These are phyloP conservation scores for Nissolia schottii DNA, from an alignment of 306 rosid genomes.

Conservation along the genomic window DNA sequence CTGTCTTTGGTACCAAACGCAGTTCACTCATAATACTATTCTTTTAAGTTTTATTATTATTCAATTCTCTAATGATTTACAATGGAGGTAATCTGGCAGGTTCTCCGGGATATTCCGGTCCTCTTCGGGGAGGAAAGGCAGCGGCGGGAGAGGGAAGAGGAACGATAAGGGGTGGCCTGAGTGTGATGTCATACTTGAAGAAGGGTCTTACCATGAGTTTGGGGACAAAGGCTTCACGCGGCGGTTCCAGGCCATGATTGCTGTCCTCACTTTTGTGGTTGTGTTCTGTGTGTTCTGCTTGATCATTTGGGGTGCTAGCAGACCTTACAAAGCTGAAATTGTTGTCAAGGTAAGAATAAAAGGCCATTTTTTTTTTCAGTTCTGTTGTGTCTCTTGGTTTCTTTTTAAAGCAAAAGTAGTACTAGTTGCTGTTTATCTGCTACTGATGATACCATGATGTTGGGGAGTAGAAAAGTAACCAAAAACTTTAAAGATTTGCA, in stretches of 20 bases:
- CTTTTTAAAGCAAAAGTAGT: not conserved
- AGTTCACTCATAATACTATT: too few species aligned
- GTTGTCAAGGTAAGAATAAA: constrained; percentile 70
- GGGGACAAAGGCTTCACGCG: constrained; percentile 53
- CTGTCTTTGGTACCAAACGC: too few species aligned
- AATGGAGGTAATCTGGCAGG: too few species aligned
- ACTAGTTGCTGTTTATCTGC: not conserved
- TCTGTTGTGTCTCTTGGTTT: not conserved
- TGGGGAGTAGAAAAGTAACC: not conserved
- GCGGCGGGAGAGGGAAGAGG: constrained; percentile 58
- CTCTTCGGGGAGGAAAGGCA: constrained; percentile 72
- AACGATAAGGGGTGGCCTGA: constrained; percentile 98
- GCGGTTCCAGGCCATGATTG: constrained; percentile 61
- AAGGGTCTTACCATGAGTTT: constrained; percentile 75
- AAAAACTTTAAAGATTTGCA: not conserved
- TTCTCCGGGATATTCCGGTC: constrained; percentile 93
- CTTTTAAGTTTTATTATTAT: too few species aligned
- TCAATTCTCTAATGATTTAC: too few species aligned
- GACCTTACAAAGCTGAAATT: constrained; percentile 67
- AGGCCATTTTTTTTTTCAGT: not conserved
- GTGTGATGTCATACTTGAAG: constrained; percentile 90
- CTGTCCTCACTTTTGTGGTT: constrained; percentile 53
- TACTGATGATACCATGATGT: not conserved
- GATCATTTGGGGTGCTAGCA: constrained; percentile 93
- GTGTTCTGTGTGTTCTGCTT: constrained; percentile 75